Evolutionary conservation across 371 early-diverging fungal genomes (phyloP).

Genomic region (Apophysomyces trapeziformis): DNA sequence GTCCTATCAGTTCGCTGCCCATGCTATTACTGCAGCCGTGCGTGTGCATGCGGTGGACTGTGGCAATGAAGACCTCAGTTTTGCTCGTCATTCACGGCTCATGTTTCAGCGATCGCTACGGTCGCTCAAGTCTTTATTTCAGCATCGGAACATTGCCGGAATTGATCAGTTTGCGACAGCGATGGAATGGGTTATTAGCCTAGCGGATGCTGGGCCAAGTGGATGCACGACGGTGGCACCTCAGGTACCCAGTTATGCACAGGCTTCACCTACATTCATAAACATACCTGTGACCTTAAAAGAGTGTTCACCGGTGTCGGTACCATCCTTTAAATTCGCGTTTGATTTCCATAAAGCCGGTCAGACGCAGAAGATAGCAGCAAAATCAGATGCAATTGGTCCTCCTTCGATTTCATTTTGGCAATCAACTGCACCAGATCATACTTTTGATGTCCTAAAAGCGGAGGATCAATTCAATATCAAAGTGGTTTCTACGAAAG

Average conservation of each 20-base stretch:
- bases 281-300: neutral
- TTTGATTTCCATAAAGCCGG: neutral
- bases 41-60: conserved; percentile 50
- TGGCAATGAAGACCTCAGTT: conserved; percentile 16
- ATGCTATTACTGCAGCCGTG: conserved; percentile 40
- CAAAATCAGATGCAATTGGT: neutral
- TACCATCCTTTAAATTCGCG: neutral
- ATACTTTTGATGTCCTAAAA: neutral
- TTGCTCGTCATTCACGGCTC: conserved; percentile 36
- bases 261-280: neutral
- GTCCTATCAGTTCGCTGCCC: conserved; percentile 27
- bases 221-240: neutral
- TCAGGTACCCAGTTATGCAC: neutral
- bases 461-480: neutral
- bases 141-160: conserved; percentile 23
- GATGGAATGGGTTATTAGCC: neutral
- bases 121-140: conserved; percentile 20
- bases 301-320: neutral
- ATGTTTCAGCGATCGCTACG: conserved; percentile 48
- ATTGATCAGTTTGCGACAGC: conserved; percentile 25
- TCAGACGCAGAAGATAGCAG: neutral
- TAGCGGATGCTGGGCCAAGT: neutral
- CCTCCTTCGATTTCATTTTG: neutral
- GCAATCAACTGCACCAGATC: neutral
- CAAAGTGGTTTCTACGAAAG: neutral